Base-by-base conservation (phyloP, 306 rosid genomes). In the Vigna reflexopilosa region DNA sequence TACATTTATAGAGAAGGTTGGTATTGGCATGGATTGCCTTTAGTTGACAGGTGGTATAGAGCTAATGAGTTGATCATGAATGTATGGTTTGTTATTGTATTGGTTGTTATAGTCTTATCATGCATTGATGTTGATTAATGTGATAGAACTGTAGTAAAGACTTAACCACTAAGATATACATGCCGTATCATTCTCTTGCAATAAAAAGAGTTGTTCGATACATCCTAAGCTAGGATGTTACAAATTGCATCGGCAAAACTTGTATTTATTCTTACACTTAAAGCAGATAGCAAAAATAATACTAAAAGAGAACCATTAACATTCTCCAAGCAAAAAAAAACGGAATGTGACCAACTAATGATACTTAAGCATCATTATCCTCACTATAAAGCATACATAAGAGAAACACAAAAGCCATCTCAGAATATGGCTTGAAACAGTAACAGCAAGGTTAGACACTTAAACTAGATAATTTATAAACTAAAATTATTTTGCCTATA, bases 371-470 rank as follows among this genome's bases (percentile, higher is more conserved):
- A 68, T 20, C 49, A 24, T 62, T 24, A 10, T 48, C 24, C 57
- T 77, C 49, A 59, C 78, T 28, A 70, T 12, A 70, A 1, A 34
- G 19, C 10, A 70, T 4, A 9, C 4, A 13, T 4, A 24, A 42
- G 67, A 24, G 7, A 82, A 28, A 68, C 15, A 48, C 22, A n/a
- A 70, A 9, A 2, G 16, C 14, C 3, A 34, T n/a, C 34, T 57
- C 14, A 59, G 48, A 77, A 77, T 73, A 65, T n/a, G 79, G 42
- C 51, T 3, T 0, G 42, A 61, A 61, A 28, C 42, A 61, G 11
- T 14, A 61, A 11, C 22, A 59, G 40, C 51, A 58, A 28, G 55
- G 6, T 63, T 80, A 54, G 17, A 57, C 4, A 9, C 38, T 58
- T 12, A 30, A 3, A 8, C 57, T 4, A 51, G 54, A 38, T 4